Evolutionary conservation across 495 filamentous ascomycete species (phyloP), one percentile per base, ranked within the genome.

Genomic region (Penicillium malachiteum): DNA sequence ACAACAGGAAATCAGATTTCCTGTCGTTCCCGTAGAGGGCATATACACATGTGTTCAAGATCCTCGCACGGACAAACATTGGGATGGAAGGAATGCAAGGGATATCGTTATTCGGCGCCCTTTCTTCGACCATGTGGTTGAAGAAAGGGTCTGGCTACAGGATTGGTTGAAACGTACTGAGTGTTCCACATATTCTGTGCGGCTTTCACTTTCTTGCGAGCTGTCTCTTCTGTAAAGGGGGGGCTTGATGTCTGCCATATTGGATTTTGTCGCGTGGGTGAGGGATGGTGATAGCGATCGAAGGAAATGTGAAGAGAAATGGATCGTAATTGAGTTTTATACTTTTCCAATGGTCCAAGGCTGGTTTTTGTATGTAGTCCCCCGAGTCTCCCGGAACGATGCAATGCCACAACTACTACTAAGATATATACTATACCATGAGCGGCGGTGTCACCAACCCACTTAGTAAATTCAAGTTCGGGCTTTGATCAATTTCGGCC

Each of bases 181-280:
- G 88, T 90, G 65, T 96, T 96, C 92, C 91, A 96, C 14, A 90
- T 78, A 55, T 87, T 77, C 71, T 96, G 92, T 0, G 87, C 91
- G 6, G 84, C 84, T 71, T 96, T 96, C 55, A 96, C 91, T 67
- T 96, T 96, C 52, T 80, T 71, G 21, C 72, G 73, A 5, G 91
- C 91, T 0, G 85, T 89, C 59, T 88, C 84, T 26, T 71, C 71
- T 5, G 88, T 94, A 72, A 95, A 95, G 1, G 90, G 92, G n/a
- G n/a, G 92, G 91, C 46, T 81, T 80, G 40, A 84, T 72, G 42
- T 69, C 69, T 9, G 81, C 78, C 82, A 86, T 85, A 14, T 14
- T 56, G 11, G 13, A 1, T 4, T 26, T 46, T 26, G 21, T 26
- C 21, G 21, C 21, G 21, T 26, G 21, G 21, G 21, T 26, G 21